These are phyloP conservation scores for Sclerotinia spermophila DNA, from an alignment of 2,329 filamentous ascomycete species.

Conservation along the genomic window DNA sequence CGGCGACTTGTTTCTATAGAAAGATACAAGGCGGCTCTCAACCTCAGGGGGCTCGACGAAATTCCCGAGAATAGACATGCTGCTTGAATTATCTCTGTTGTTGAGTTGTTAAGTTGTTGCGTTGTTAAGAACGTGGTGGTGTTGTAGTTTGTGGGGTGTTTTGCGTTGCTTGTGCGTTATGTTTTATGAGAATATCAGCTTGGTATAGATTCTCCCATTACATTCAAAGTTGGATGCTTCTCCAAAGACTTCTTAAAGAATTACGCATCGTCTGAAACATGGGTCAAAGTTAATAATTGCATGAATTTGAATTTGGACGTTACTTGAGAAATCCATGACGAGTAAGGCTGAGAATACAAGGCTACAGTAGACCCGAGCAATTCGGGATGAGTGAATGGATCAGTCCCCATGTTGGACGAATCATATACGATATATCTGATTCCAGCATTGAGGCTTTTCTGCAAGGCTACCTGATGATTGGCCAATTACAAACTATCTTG, in stretches of 20 bases:
- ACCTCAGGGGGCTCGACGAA: not conserved
- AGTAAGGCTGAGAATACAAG: not conserved
- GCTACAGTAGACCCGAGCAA: not conserved
- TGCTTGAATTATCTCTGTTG: not conserved
- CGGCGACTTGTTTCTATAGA: constrained; percentile 44
- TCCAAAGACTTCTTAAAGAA: not conserved
- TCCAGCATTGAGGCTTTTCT: not conserved
- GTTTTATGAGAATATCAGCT: not conserved
- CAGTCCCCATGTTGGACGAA: not conserved
- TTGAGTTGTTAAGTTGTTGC: no score
- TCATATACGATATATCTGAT: not conserved
- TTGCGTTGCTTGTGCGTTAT: not conserved
- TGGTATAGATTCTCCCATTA: not conserved
- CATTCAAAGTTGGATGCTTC: not conserved
- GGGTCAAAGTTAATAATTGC: not conserved
- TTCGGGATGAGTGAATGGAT: not conserved
- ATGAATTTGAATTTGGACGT: not conserved
- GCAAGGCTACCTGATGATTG: not conserved
- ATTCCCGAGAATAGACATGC: constrained; percentile 1
- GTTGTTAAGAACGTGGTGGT: no score
- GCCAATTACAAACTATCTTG: not conserved
- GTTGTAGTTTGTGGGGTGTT: not conserved
- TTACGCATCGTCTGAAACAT: not conserved
- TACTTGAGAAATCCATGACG: not conserved
- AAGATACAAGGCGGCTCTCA: constrained; percentile 36